Base-by-base conservation (phyloP, 805 yeast species). In the Candida bentonensis region DNA sequence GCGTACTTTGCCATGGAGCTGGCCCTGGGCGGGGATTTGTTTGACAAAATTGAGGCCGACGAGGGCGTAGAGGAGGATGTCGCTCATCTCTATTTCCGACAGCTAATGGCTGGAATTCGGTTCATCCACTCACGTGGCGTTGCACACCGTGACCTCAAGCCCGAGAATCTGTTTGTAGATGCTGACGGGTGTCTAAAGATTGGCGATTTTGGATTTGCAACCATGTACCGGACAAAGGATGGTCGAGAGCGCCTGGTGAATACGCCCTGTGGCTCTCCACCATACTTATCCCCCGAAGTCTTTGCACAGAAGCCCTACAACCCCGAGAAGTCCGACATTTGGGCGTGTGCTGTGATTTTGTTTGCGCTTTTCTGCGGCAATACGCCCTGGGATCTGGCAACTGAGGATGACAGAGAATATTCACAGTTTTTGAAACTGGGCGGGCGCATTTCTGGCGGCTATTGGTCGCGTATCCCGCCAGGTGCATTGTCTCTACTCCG, bases 191-290 rank as follows among this genome's bases (percentile, higher is more conserved):
- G 78, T 25, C 71, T 92, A 54, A 92, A 89, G 65, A 82, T 92
- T 56, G 98, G 96, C 20, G 98, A 92, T 63, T 92, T 92, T 67
- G 98, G 98, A 5, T 76, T 92, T 70, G 95, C 96, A 3, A 75
- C 95, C 2, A 77, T 74, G 51, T 66, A 78, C 44, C 97, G 85
- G 85, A 0, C 3, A 65, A 64, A 42, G 59, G 77, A 46, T 15
- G 40, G 47, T 3, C 43, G 53, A n/a, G 28, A 34, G 23, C 47
- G 52, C 28, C 45, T 67, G 41, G 69, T 77, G 33, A 57, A 61
- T 21, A 72, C 78, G 23, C 70, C 79, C 25, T 74, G 86, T 58
- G 82, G 89, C 0, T 77, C 83, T 1, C 82, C 84, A 1, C 88
- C 87, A 3, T 82, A 82, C 55, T 72, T 79, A 66, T 89, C 92